A percentile compares a stretch with the other conserved stretches of the same genome.
Conservation (phyloP, 2,329 filamentous ascomycete species). For the Talaromyces sp. region DNA sequence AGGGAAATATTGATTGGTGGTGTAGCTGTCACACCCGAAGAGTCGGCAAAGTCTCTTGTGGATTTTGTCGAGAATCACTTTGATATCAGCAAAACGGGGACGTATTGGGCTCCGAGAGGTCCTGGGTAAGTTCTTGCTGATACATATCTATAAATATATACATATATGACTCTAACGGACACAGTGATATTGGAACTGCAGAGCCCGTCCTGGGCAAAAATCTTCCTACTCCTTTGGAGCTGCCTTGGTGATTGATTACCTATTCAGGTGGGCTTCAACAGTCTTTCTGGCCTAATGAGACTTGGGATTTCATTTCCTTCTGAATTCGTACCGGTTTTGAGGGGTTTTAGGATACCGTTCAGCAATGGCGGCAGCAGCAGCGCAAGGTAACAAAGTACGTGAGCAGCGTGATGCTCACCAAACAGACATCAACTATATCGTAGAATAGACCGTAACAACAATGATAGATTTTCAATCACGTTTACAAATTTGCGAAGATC, state of each 20-base stretch:
- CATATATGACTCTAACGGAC: constrained; percentile 13
- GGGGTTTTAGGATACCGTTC: too few relatives aligned
- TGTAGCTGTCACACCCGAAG: constrained; percentile 62
- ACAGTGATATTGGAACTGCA: constrained; percentile 63
- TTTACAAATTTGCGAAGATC: too few relatives aligned
- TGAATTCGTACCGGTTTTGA: too few relatives aligned
- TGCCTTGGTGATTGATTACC: constrained; percentile 54
- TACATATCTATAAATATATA: neutral
- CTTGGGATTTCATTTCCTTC: too few relatives aligned
- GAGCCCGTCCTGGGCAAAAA: constrained; percentile 57
- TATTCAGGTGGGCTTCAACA: too few relatives aligned
- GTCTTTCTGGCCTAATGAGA: too few relatives aligned
- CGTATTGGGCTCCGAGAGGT: constrained; percentile 69
- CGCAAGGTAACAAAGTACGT: too few relatives aligned
- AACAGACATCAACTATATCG: too few relatives aligned
- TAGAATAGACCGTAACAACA: too few relatives aligned
- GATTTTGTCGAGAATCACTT: constrained; percentile 56
- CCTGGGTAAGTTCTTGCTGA: constrained; percentile 47
- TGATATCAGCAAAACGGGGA: constrained; percentile 59
- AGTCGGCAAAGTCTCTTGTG: constrained; percentile 57
- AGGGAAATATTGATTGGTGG: neutral
- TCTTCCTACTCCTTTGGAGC: constrained; percentile 57
- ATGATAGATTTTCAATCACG: too few relatives aligned
- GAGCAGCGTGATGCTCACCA: too few relatives aligned
- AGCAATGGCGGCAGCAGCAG: too few relatives aligned